Evolutionary conservation across 2,329 filamentous ascomycete genomes (phyloP).

Genomic region (Aspergillus sergii): DNA sequence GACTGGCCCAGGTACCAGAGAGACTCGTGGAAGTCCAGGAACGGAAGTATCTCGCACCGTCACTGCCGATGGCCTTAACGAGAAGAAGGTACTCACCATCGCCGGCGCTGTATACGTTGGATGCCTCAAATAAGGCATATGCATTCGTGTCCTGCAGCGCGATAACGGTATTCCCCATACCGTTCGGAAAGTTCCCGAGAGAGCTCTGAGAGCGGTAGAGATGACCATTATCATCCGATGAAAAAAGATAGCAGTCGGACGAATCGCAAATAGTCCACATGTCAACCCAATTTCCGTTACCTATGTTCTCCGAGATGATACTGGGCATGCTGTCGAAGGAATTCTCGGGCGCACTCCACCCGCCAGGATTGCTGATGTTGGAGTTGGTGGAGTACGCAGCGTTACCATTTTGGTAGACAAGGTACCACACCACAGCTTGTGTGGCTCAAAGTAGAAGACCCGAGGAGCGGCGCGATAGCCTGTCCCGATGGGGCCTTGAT

Average conservation of each 20-base stretch:
- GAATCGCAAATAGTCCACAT: slow-evolving; percentile 10
- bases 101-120: slow-evolving; percentile 5
- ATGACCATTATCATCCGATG: slow-evolving; percentile 8
- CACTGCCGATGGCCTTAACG: slow-evolving; percentile 6
- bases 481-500: slow-evolving; percentile 4
- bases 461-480: slow-evolving; percentile 12
- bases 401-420: slow-evolving; percentile 9
- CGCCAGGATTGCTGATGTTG: slow-evolving; percentile 5
- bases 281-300: slow-evolving; percentile 4
- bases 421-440: slow-evolving; percentile 10
- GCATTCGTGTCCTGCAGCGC: slow-evolving; percentile 2
- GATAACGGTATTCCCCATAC: slow-evolving; percentile 8
- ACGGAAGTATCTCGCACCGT: slow-evolving; percentile 4
- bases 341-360: slow-evolving; percentile 8
- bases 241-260: slow-evolving; percentile 4
- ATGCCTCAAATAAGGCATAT: slow-evolving; percentile 4
- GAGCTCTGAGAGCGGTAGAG: slow-evolving; percentile 8
- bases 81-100: slow-evolving; percentile 5
- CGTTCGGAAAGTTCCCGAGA: slow-evolving; percentile 3
- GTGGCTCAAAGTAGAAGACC: slow-evolving; percentile 8
- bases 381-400: slow-evolving; percentile 11
- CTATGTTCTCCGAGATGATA: slow-evolving; percentile 6
- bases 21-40: slow-evolving; percentile 6
- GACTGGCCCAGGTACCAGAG: background rate
- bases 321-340: slow-evolving; percentile 4